Evolutionary conservation across 441 rosid species (phyloP), one percentile per base, ranked within the genome.

Genomic region (Biscutella laevigata): DNA sequence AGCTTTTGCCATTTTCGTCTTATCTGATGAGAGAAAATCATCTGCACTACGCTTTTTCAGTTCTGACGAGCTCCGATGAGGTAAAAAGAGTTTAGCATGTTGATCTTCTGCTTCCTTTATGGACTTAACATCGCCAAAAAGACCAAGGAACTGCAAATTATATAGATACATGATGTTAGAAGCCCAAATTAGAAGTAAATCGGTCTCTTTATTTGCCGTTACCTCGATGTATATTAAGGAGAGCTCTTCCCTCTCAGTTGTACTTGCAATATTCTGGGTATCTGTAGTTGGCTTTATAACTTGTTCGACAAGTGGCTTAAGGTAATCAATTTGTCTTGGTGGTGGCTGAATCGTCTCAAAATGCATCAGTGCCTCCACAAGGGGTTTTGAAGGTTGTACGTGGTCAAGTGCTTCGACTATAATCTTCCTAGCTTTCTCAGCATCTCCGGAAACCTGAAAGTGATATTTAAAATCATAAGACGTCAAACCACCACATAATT

Each of bases 201-300:
- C n/a, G 48, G 15, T 27, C 11, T 51, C 24, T 42, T 6, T 54
- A 0, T 26, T 7, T 24, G 30, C 20, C 0, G 1, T 71, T 72
- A 89, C 97, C 95, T 94, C 97, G 68, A 89, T 64, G 76, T 74
- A 89, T 57, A 89, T 80, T 64, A 79, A 70, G 15, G 96, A 86
- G 15, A 89, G 57, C 62, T 94, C 96, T 71, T 94, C 99, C 66
- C 84, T 83, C 64, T 94, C 99, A 19, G 78, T 65, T 12, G 74
- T 49, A 75, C 70, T 80, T 28, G 83, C 78, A 60, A 58, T 22
- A 64, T 30, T 67, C 41, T 61, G 41, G 61, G 50, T 71, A 49
- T 89, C 94, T 7, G 78, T 53, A 70, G 52, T 79, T 30, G 89
- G 80, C 7, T 37, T 39, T 42, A 94, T 63, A 59, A 89, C 75